Base-by-base conservation (phyloP, 495 filamentous ascomycete species). In the Aspergillus baeticus region DNA sequence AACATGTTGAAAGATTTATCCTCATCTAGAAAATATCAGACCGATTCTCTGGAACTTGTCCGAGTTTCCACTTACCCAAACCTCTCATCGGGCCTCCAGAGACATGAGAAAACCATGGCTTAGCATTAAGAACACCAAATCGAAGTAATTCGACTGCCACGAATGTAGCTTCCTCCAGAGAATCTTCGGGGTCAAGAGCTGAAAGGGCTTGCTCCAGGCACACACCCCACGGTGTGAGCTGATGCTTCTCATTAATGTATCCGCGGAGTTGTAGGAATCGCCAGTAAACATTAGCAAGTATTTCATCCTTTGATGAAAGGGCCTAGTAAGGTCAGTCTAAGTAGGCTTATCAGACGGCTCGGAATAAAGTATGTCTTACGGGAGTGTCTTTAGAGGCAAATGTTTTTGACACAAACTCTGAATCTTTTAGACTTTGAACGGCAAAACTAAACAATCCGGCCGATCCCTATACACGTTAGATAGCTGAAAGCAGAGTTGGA, bases 191-290 rank as follows among this genome's bases (percentile, higher is more conserved):
- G 43, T 84, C 75, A 6, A 94, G 68, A 0, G 79, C 74, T 29
- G 83, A 75, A 31, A 95, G 74, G 14, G 89, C 83, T 49, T 82
- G 80, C 33, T 84, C 80, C 20, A 98, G 74, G 10, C 89, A 89
- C 56, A 84, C 79, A 22, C 94, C 94, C 93, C 92, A 96, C 22
- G 70, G 57, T 7, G 92, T 96, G 23, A 97, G 80, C 54, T 84
- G 78, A 69, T 98, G 94, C 43, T 85, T 82, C 44, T 86, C 81
- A 58, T 95, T 82, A 35, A 94, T 75, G 60, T 96, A 98, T 10
- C 84, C 91, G 43, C 92, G 87, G 37, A 98, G 77, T 67, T 97
- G 91, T 26, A 98, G 76, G 69, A 96, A 93, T 37, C 90, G 84
- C 87, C 90, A 96, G 45, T 91, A 71, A 3, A 87, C 82, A 64